These are phyloP conservation scores for Ceratocystis ficicola DNA, from an alignment of 2,329 filamentous ascomycete genomes.

Conservation along the genomic window DNA sequence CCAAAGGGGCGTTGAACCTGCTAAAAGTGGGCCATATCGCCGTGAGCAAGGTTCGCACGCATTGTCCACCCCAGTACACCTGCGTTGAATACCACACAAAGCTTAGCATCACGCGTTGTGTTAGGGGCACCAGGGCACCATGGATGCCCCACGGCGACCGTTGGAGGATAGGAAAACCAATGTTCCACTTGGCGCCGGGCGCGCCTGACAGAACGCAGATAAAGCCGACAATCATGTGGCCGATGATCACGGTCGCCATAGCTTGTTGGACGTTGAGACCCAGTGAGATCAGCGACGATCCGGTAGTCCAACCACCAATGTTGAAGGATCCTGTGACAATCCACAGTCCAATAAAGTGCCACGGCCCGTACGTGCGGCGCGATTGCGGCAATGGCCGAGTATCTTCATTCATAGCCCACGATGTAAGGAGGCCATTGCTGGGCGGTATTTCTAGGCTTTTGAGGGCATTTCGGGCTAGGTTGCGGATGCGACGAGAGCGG, in stretches of 20 bases:
- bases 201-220: constrained; percentile 33
- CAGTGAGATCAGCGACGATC: constrained; percentile 32
- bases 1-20: constrained; percentile 34
- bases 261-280: constrained; percentile 35
- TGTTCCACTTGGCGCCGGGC: constrained; percentile 35
- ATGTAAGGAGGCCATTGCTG: constrained; percentile 3
- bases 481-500: background rate
- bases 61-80: constrained; percentile 27
- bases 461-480: background rate
- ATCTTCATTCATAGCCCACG: constrained; percentile 26
- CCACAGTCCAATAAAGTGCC: constrained; percentile 29
- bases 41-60: constrained; percentile 32
- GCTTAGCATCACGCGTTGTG: constrained; percentile 38
- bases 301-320: constrained; percentile 29
- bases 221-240: constrained; percentile 33
- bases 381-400: constrained; percentile 27
- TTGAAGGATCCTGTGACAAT: constrained; percentile 30
- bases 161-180: constrained; percentile 33
- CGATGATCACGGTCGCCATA: constrained; percentile 35
- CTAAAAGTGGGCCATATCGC: constrained; percentile 36
- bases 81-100: constrained; percentile 41
- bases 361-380: constrained; percentile 28
- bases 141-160: constrained; percentile 33
- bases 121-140: constrained; percentile 31
- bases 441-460: constrained; percentile 6